phyloP scores from a whole-genome alignment of 2,329 filamentous ascomycete genomes.

The Aspergillus uvarum region DNA sequence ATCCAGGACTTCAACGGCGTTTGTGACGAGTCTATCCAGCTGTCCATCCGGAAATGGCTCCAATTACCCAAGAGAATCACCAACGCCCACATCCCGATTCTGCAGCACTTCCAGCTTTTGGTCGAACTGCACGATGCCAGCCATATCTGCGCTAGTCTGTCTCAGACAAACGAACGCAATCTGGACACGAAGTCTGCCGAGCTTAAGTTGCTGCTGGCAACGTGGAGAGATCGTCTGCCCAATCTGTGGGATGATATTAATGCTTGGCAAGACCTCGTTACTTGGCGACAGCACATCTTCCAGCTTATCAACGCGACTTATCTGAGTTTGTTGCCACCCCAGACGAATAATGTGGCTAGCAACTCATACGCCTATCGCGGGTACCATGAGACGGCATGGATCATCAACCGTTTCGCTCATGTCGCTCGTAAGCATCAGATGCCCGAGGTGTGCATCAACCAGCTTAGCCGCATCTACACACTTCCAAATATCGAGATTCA shows the following conservation, averaged over 20 bases:
- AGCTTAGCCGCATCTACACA: slow-evolving; percentile 96
- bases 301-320: slow-evolving; percentile 95
- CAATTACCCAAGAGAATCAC: slow-evolving; percentile 93
- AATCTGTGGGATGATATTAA: slow-evolving; percentile 99
- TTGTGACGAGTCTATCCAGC: slow-evolving; percentile 94
- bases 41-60: slow-evolving; percentile 98
- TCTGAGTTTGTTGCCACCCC: slow-evolving; percentile 75
- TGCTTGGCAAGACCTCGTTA: slow-evolving; percentile 98
- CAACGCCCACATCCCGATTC: slow-evolving; percentile 87
- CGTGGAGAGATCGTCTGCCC: slow-evolving; percentile 91
- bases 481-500: slow-evolving; percentile 99
- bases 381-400: slow-evolving; percentile 99
- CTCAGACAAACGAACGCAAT: slow-evolving; percentile 78
- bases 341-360: slow-evolving; percentile 77
- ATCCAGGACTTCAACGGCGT: slow-evolving; percentile 80
- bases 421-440: slow-evolving; percentile 96
- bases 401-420: slow-evolving; percentile 98
- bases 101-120: slow-evolving; percentile 97
- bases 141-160: slow-evolving; percentile 88
- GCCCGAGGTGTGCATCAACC: slow-evolving; percentile 94
- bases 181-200: slow-evolving; percentile 94
- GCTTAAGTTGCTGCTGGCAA: slow-evolving; percentile 86
- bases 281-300: slow-evolving; percentile 99
- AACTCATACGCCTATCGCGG: slow-evolving; percentile 95
- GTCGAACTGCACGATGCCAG: slow-evolving; percentile 97